Evolutionary conservation across 2,329 filamentous ascomycete species (phyloP).

Genomic region (Macrophomina phaseolina): DNA sequence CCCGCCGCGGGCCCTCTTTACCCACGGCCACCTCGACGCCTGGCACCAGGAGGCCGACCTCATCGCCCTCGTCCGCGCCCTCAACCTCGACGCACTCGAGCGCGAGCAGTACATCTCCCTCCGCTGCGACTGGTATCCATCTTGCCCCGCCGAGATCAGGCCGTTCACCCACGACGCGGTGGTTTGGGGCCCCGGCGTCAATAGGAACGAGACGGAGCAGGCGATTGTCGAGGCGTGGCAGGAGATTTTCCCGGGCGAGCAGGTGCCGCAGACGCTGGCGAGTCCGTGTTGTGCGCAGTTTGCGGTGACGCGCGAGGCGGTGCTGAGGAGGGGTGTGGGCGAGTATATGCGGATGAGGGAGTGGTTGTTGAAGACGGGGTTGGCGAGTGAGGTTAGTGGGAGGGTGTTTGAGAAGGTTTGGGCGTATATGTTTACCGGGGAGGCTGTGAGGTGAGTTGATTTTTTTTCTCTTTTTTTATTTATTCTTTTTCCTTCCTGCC

Average conservation of each 20-base stretch:
- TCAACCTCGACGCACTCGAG: constrained; percentile 26
- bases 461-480: constrained; percentile 4
- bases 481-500: background rate
- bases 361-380: constrained; percentile 27
- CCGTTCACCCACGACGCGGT: constrained; percentile 24
- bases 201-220: constrained; percentile 26
- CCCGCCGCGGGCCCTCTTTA: constrained; percentile 28
- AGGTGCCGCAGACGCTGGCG: constrained; percentile 28
- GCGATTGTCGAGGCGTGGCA: constrained; percentile 28
- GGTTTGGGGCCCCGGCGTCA: constrained; percentile 28
- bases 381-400: constrained; percentile 29
- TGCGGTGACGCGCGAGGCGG: constrained; percentile 28
- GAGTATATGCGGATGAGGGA: constrained; percentile 28
- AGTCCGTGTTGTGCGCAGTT: constrained; percentile 31
- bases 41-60: constrained; percentile 31
- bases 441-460: constrained; percentile 29
- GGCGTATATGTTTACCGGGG: constrained; percentile 28
- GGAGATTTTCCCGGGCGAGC: constrained; percentile 14
- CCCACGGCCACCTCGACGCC: constrained; percentile 29
- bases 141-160: constrained; percentile 29
- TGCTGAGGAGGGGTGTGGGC: constrained; percentile 1
- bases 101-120: constrained; percentile 23
- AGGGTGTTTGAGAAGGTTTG: constrained; percentile 31
- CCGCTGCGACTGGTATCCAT: constrained; percentile 30
- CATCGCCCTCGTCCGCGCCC: constrained; percentile 15